Evolutionary conservation across 129 eudicot genomes (phyloP).

Genomic region (Pseudognaphalium luteoalbum): DNA sequence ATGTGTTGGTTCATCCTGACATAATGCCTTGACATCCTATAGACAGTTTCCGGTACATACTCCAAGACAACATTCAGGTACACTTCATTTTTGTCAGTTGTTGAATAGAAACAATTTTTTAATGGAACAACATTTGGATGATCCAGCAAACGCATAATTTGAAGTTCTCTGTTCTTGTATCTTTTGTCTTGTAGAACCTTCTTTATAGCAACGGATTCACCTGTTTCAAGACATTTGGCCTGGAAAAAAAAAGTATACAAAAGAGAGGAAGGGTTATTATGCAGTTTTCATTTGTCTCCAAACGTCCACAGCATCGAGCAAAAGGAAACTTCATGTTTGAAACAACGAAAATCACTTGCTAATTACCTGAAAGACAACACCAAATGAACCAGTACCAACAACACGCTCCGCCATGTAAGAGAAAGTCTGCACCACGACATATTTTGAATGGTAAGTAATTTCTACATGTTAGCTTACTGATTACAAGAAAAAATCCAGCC

Average conservation of each 20-base stretch:
- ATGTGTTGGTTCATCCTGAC: conserved; percentile 67
- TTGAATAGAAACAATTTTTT: conserved; percentile 81
- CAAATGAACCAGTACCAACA: conserved; percentile 97
- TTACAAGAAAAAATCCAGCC: neutral
- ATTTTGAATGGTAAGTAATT: neutral
- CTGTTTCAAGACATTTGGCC: conserved; percentile 95
- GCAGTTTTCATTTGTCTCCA: neutral
- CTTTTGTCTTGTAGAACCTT: conserved; percentile 95
- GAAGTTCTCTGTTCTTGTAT: conserved; percentile 96
- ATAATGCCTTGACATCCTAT: conserved; percentile 70
- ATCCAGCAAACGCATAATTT: conserved; percentile 80
- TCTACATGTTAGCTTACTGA: neutral
- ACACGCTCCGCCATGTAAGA: conserved; percentile 99
- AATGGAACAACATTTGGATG: conserved; percentile 81
- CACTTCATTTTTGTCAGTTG: conserved; percentile 84
- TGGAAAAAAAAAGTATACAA: conserved; percentile 21
- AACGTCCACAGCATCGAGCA: neutral
- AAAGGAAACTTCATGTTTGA: neutral
- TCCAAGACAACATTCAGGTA: conserved; percentile 90
- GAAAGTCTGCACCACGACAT: conserved; percentile 53
- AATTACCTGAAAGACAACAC: conserved; percentile 90
- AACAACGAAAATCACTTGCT: neutral
- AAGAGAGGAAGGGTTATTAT: neutral
- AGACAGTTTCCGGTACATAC: conserved; percentile 86
- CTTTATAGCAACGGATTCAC: conserved; percentile 90